These are phyloP conservation scores for Teratosphaeria gauchensis DNA, from an alignment of 2,329 filamentous ascomycete genomes.

Conservation along the genomic window DNA sequence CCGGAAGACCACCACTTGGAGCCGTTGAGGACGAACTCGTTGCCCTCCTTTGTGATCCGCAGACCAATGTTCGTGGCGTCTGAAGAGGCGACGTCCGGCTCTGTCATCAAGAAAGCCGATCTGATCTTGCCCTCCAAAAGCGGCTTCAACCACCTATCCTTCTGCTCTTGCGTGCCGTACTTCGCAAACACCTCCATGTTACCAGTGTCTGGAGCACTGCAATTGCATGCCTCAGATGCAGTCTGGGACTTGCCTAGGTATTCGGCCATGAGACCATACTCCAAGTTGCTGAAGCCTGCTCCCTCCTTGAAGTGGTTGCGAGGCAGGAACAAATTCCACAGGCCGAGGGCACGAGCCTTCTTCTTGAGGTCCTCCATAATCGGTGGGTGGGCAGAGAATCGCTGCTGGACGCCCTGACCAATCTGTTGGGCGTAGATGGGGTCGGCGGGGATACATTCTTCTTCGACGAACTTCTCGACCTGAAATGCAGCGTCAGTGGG, in stretches of 20 bases:
- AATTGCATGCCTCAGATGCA: slow-evolving; percentile 83
- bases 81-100: slow-evolving; percentile 41
- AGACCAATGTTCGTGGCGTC: slow-evolving; percentile 48
- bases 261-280: slow-evolving; percentile 97
- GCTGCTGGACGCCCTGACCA: slow-evolving; percentile 56
- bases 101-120: slow-evolving; percentile 38
- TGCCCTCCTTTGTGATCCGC: slow-evolving; percentile 69
- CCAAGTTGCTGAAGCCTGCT: slow-evolving; percentile 86
- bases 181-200: slow-evolving; percentile 46
- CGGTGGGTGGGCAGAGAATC: slow-evolving; percentile 71
- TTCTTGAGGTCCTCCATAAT: slow-evolving; percentile 84
- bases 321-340: slow-evolving; percentile 98
- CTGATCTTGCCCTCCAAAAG: slow-evolving; percentile 40
- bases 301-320: slow-evolving; percentile 93
- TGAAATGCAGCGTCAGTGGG: neutral
- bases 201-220: slow-evolving; percentile 39
- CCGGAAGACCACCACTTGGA: slow-evolving; percentile 99
- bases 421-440: slow-evolving; percentile 70
- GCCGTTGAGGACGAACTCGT: slow-evolving; percentile 86
- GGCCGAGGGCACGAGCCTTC: slow-evolving; percentile 69
- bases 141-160: slow-evolving; percentile 41
- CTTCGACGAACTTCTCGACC: slow-evolving; percentile 89
- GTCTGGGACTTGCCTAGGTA: slow-evolving; percentile 76
- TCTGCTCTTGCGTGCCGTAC: slow-evolving; percentile 42
- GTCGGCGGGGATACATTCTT: slow-evolving; percentile 73